phyloP scores from a whole-genome alignment of 345 rosid genomes.

The Salix brachista region DNA sequence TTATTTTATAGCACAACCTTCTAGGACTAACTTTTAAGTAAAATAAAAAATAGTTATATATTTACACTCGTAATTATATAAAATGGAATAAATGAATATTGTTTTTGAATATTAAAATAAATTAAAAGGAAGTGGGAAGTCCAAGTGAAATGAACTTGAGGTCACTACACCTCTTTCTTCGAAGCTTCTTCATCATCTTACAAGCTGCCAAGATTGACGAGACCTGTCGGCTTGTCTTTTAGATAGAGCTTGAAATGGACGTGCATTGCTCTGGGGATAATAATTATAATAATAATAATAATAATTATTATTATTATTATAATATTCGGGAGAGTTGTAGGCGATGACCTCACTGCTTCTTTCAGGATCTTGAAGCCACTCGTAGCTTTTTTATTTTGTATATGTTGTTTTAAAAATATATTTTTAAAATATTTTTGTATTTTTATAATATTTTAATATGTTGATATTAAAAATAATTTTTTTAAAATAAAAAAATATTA shows the following conservation, averaged over 20 bases:
- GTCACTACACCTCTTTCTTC: neutral
- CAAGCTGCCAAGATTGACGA: neutral
- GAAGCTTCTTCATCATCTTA: neutral
- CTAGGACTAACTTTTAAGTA: too few relatives aligned
- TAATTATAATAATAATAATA: too few relatives aligned
- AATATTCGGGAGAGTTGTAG: neutral
- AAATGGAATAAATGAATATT: too few relatives aligned
- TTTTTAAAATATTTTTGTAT: too few relatives aligned
- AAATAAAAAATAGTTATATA: too few relatives aligned
- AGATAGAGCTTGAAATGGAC: neutral
- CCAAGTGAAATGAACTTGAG: neutral
- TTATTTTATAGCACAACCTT: too few relatives aligned
- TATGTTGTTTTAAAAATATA: too few relatives aligned
- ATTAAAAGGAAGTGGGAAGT: neutral
- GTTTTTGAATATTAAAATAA: too few relatives aligned
- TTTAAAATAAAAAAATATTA: rapidly evolving
- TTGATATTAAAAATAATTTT: too few relatives aligned
- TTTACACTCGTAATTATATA: too few relatives aligned
- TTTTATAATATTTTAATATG: too few relatives aligned
- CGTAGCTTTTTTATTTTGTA: neutral
- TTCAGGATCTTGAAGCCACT: neutral
- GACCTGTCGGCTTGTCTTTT: neutral
- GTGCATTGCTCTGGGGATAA: neutral
- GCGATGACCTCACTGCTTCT: neutral
- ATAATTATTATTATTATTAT: too few relatives aligned